Conservation (phyloP, 83 land plant species). For the Thuja plicata region DNA sequence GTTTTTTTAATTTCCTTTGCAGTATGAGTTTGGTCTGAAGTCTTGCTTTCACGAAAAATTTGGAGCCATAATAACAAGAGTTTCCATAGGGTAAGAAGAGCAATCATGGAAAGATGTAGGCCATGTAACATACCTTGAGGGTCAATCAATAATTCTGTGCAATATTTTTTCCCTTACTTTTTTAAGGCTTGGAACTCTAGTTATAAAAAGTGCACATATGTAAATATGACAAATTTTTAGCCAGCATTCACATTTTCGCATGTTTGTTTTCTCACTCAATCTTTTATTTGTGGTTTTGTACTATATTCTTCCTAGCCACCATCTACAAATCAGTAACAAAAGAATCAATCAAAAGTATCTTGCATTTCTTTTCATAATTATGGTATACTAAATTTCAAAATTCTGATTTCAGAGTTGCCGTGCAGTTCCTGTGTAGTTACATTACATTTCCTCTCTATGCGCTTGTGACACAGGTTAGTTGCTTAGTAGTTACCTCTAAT, state of each 20-base stretch:
- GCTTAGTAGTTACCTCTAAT: neutral
- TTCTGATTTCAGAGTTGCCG: conserved; percentile 38
- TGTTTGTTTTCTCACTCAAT: neutral
- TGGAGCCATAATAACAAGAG: conserved; percentile 25
- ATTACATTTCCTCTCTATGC: conserved; percentile 79
- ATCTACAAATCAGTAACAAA: neutral
- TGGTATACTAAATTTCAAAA: neutral
- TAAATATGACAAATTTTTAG: neutral
- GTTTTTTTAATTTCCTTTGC: conserved; percentile 24
- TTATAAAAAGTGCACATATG: neutral
- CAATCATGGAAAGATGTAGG: conserved; percentile 2
- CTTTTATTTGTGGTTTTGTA: neutral
- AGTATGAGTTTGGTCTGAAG: conserved; percentile 60
- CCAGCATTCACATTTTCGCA: neutral
- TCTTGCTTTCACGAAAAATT: conserved; percentile 60
- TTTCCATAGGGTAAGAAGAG: conserved; percentile 45
- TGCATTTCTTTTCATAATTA: neutral
- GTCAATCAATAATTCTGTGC: neutral
- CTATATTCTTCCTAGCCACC: neutral
- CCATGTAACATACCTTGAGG: neutral
- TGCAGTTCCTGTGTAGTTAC: conserved; percentile 62
- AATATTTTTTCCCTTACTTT: neutral
- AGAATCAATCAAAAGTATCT: neutral
- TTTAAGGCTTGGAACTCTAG: too few species aligned
- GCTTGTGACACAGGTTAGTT: conserved; percentile 74